Conservation (phyloP, 495 filamentous ascomycete species). For the Friedmanniomyces endolithicus region DNA sequence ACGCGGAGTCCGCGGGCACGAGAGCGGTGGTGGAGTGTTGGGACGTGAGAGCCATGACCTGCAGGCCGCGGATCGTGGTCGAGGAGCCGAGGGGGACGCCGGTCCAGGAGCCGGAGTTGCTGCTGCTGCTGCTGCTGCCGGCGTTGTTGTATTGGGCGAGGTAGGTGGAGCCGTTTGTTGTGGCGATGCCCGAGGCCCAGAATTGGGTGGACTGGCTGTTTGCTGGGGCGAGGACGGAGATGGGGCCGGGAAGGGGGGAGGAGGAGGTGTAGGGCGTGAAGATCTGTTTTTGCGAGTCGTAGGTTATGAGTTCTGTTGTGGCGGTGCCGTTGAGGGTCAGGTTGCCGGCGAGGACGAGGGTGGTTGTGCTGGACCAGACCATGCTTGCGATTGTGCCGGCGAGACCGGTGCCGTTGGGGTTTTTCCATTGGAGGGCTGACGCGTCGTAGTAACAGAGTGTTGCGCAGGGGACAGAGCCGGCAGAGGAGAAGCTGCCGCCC, state of each 20-base stretch:
- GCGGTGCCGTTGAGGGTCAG: constrained; percentile 52
- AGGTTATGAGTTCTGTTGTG: constrained; percentile 62
- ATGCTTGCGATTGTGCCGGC: constrained; percentile 56
- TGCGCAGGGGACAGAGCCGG: constrained; percentile 71
- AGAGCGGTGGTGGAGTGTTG: constrained; percentile 52
- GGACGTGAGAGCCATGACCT: constrained; percentile 58
- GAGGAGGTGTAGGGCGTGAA: constrained; percentile 60
- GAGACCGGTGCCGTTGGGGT: constrained; percentile 57
- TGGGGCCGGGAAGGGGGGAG: constrained; percentile 61
- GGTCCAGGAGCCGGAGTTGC: too few species aligned
- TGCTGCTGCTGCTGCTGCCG: too few species aligned
- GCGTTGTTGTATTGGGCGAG: constrained; percentile 67
- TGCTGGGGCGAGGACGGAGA: constrained; percentile 64
- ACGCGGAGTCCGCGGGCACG: constrained; percentile 50
- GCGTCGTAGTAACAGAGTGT: constrained; percentile 69
- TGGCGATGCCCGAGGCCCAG: constrained; percentile 61
- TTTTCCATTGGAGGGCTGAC: constrained; percentile 56
- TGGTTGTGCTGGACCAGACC: constrained; percentile 57
- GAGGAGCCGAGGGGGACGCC: constrained; percentile 47
- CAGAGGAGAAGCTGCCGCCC: constrained; percentile 66
- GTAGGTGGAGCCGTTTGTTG: constrained; percentile 55
- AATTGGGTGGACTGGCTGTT: constrained; percentile 52
- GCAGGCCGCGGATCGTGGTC: constrained; percentile 62
- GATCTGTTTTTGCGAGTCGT: constrained; percentile 42
- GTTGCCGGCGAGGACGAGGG: constrained; percentile 64